Evolutionary conservation across 1,284 basidiomycete genomes (phyloP).

Genomic region (Cryptococcus deneoformans): DNA sequence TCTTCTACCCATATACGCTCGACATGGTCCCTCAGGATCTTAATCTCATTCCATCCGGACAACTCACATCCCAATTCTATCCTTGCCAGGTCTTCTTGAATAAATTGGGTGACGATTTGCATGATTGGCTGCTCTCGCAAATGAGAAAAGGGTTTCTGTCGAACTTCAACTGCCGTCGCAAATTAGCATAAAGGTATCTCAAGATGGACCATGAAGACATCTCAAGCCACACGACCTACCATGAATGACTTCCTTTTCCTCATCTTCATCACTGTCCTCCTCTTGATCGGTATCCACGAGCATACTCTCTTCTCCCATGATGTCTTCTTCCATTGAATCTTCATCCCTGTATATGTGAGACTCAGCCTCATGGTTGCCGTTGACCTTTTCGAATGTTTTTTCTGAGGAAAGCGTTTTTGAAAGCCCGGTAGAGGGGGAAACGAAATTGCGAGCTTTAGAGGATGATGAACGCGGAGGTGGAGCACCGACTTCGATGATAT

Average conservation of each 20-base stretch:
- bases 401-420: too few relatives aligned
- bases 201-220: background rate
- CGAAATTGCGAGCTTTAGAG: too few relatives aligned
- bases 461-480: too few relatives aligned
- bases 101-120: conserved; percentile 60
- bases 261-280: conserved; percentile 11
- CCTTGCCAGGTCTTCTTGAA: conserved; percentile 60
- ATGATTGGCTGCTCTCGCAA: conserved; percentile 69
- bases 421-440: too few relatives aligned
- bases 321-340: too few relatives aligned
- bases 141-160: conserved; percentile 63
- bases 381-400: too few relatives aligned
- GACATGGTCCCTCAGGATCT: conserved; percentile 68
- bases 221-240: conserved; percentile 9
- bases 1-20: conserved; percentile 76
- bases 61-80: conserved; percentile 22
- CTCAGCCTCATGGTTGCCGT: too few relatives aligned
- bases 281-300: conserved; percentile 5
- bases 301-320: conserved; percentile 4
- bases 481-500: too few relatives aligned
- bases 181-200: background rate
- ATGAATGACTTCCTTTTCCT: conserved; percentile 18
- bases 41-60: conserved; percentile 51
- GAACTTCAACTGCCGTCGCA: conserved; percentile 68
- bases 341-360: too few relatives aligned